Base-by-base conservation (phyloP, 2,329 filamentous ascomycete genomes). In the Arthrobotrys conoides region DNA sequence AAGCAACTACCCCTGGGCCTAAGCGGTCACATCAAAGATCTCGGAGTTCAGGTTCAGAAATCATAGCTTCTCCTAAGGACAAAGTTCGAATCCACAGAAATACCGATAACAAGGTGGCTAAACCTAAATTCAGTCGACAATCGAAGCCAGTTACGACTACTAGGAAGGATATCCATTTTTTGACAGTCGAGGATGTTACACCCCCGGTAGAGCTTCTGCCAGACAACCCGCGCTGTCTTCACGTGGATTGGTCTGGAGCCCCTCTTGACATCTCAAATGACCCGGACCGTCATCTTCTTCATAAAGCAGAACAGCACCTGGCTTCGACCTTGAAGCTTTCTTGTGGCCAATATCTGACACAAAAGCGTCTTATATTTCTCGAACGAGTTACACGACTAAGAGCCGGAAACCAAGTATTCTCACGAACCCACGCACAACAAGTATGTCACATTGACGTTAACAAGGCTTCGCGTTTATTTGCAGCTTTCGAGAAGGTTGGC, bases 401-500 rank as follows among this genome's bases (percentile, higher is more conserved):
- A 71, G 90, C 89, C 41, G 88, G 89, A 83, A 79, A 77, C 30
- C 96, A 96, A 85, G 92, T 94, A 82, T 97, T 97, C 84, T 91
- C 93, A 84, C 97, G 97, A 88, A 98, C 95, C 0, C 93, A 97
- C 83, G 93, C 94, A 4, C 95, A 98, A 84, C 93, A 97, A 84
- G 93, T 93, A n/a, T 97, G 93, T 88, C 96, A 96, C 87, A 97
- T 97, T 80, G 95, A 98, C 82, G 95, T 98, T 84, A 97, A 97
- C 87, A 98, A 97, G 87, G 93, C 94, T 2, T 96, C 93, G 81
- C 95, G 95, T 84, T 87, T 98, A 57, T 97, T 93, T 92, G 91
- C 90, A 44, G 93, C 93, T 5, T 98, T 93, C 83, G 92, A 97
- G 63, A 91, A 90, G 82, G 92, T 96, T 44, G 92, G 92, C 81